These are phyloP conservation scores for Psilocybe sp. DNA, from an alignment of 768 basidiomycete species.

Conservation along the genomic window DNA sequence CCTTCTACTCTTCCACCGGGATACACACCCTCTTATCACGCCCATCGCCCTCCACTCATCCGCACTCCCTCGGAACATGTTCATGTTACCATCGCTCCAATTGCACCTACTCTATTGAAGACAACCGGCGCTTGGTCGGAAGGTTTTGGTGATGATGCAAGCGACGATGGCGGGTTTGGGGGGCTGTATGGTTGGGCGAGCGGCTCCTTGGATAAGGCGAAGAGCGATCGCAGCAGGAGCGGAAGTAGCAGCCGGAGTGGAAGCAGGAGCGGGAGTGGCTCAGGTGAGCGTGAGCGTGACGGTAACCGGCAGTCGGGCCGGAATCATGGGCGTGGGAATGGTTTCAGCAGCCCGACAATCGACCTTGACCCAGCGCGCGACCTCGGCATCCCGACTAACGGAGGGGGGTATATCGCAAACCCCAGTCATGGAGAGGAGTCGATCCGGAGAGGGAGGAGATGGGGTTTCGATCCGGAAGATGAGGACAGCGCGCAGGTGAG, in stretches of 20 bases:
- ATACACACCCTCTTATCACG: not conserved
- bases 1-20: not conserved
- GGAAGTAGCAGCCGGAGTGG: slow-evolving; percentile 11
- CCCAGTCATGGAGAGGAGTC: not conserved
- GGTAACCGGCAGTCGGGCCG: too few species aligned
- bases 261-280: not conserved
- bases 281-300: not conserved
- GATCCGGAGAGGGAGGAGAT: not conserved
- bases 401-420: not conserved
- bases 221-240: slow-evolving; percentile 10
- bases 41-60: not conserved
- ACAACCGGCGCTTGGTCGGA: slow-evolving; percentile 57
- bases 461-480: not conserved
- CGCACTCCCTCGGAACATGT: slow-evolving; percentile 1
- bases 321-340: too few species aligned
- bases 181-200: slow-evolving; percentile 21
- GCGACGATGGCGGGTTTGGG: slow-evolving; percentile 27
- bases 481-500: slow-evolving; percentile 19
- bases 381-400: too few species aligned
- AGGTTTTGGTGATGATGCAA: slow-evolving; percentile 44
- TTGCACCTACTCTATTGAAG: slow-evolving; percentile 80
- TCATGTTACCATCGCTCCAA: slow-evolving; percentile 46
- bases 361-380: too few species aligned
- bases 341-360: too few species aligned
- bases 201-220: slow-evolving; percentile 8